A percentile compares a stretch with the other conserved stretches of the same genome.
Evolutionary conservation across 1,284 basidiomycete genomes (phyloP).

Genomic region (Fomitopsis palustris): DNA sequence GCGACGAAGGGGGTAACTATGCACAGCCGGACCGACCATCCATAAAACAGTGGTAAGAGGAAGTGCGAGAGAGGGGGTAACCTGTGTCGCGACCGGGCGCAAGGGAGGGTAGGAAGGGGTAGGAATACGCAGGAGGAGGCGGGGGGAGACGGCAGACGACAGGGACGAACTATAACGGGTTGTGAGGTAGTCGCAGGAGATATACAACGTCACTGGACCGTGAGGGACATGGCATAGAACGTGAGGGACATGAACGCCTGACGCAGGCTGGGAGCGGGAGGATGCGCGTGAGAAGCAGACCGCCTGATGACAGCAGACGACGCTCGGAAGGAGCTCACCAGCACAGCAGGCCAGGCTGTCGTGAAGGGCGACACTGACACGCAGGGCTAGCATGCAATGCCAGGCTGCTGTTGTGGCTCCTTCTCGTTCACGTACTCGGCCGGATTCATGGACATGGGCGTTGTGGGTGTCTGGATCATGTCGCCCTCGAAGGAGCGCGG

Average conservation of each 20-base stretch:
- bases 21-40: constrained; percentile 4
- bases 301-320: neutral
- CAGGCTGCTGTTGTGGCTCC: constrained; percentile 8
- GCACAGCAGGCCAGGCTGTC: neutral
- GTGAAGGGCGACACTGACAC: neutral
- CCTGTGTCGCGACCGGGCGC: neutral
- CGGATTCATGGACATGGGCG: constrained; percentile 21
- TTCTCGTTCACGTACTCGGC: constrained; percentile 23
- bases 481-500: constrained; percentile 22
- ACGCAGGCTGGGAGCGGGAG: neutral
- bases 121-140: neutral
- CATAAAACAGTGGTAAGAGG: neutral
- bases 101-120: neutral
- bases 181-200: neutral
- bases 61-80: neutral
- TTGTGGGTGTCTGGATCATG: constrained; percentile 20
- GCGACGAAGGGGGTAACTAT: constrained; percentile 2
- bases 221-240: constrained; percentile 1
- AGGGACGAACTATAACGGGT: neutral
- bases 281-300: constrained; percentile 1
- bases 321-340: neutral
- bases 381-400: neutral
- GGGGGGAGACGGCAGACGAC: neutral
- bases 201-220: neutral
- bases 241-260: constrained; percentile 3